Evolutionary conservation across 2,329 filamentous ascomycete species (phyloP).

Genomic region (Falciphora oryzae): DNA sequence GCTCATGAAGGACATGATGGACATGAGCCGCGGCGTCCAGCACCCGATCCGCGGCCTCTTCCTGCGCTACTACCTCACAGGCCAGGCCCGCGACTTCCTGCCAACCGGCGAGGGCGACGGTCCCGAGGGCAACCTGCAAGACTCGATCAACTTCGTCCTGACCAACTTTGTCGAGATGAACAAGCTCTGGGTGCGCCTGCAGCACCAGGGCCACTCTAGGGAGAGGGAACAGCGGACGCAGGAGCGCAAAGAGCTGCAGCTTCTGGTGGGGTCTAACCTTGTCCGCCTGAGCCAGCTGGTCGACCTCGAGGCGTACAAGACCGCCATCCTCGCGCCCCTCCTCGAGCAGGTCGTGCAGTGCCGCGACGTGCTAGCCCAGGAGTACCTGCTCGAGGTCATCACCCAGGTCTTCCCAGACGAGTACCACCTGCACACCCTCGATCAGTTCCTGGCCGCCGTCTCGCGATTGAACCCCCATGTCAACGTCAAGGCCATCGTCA

Average conservation of each 20-base stretch:
- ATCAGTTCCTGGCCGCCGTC: constrained; percentile 90
- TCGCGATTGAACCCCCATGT: constrained; percentile 92
- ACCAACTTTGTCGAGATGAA: constrained; percentile 99
- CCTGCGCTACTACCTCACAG: constrained; percentile 90
- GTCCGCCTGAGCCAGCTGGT: constrained; percentile 93
- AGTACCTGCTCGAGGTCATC: constrained; percentile 96
- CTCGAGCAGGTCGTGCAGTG: constrained; percentile 98
- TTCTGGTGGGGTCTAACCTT: constrained; percentile 93
- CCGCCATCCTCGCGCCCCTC: constrained; percentile 78
- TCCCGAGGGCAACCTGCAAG: constrained; percentile 89
- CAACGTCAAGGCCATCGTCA: constrained; percentile 96
- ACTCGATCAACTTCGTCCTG: constrained; percentile 95
- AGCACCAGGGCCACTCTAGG: constrained; percentile 94
- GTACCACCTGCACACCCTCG: constrained; percentile 93
- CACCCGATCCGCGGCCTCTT: constrained; percentile 95
- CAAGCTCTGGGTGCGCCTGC: constrained; percentile 95
- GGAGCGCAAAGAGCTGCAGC: constrained; percentile 89
- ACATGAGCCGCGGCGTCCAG: constrained; percentile 97
- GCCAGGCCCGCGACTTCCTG: constrained; percentile 85
- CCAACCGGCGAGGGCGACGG: constrained; percentile 80
- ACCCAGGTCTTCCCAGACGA: constrained; percentile 99
- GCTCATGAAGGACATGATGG: constrained; percentile 99
- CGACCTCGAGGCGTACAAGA: constrained; percentile 90
- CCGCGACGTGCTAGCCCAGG: constrained; percentile 91
- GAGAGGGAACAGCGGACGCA: constrained; percentile 91